These are phyloP conservation scores for Cyclotella kingstonii DNA, from an alignment of 108 stramenopile genomes.

Conservation along the genomic window DNA sequence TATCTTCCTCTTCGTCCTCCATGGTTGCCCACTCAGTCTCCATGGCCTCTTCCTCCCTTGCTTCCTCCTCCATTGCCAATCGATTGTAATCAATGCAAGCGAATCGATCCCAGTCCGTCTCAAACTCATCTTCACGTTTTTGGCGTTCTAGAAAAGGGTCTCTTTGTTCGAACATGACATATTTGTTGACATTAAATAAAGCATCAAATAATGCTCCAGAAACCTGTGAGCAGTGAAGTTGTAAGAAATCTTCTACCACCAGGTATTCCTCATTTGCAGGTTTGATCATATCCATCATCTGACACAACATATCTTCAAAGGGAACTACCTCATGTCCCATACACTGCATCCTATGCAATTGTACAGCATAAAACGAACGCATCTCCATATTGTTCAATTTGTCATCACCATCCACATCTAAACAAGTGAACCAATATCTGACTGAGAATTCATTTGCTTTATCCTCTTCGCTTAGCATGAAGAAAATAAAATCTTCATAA, in stretches of 20 bases:
- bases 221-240: conserved; percentile 81
- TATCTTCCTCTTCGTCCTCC: conserved; percentile 78
- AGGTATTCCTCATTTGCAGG: conserved; percentile 57
- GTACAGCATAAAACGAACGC: conserved; percentile 89
- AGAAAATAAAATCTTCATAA: conserved; percentile 98
- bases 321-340: conserved; percentile 96
- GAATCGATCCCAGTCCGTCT: conserved; percentile 98
- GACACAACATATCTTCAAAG: conserved; percentile 97
- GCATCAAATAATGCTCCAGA: conserved; percentile 96
- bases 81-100: conserved; percentile 93
- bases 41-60: conserved; percentile 81
- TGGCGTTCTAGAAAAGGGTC: conserved; percentile 94
- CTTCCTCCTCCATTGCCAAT: conserved; percentile 94
- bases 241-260: conserved; percentile 85
- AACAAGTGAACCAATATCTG: conserved; percentile 96
- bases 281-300: conserved; percentile 99
- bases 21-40: conserved; percentile 88
- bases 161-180: conserved; percentile 93
- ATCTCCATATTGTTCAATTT: conserved; percentile 95
- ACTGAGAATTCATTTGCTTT: conserved; percentile 90
- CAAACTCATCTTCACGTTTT: conserved; percentile 94
- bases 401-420: conserved; percentile 96
- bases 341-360: conserved; percentile 93
- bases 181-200: conserved; percentile 98
- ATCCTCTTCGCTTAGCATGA: conserved; percentile 98